These are phyloP conservation scores for Ustilago bromivora DNA, from an alignment of 1,284 basidiomycete species.

Conservation along the genomic window DNA sequence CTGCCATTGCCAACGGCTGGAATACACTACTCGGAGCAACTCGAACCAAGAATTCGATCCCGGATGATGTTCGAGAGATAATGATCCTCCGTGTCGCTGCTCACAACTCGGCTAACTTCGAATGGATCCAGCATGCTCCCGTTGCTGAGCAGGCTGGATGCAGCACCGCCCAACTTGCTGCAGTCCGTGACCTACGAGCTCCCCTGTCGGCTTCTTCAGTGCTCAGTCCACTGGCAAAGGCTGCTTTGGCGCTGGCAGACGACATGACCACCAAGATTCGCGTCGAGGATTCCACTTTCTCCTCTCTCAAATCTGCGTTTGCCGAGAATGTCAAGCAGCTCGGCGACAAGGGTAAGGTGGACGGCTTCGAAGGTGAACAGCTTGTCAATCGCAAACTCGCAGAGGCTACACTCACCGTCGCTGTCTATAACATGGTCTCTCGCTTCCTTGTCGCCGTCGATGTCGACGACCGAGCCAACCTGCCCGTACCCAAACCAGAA, in stretches of 20 bases:
- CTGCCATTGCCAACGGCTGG: conserved; percentile 70
- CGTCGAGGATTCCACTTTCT: conserved; percentile 45
- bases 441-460: conserved; percentile 71
- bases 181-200: conserved; percentile 68
- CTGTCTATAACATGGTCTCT: conserved; percentile 72
- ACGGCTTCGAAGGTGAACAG: conserved; percentile 51
- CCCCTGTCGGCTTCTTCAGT: conserved; percentile 32
- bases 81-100: conserved; percentile 72
- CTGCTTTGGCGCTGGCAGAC: conserved; percentile 71
- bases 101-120: conserved; percentile 71
- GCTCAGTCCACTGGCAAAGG: conserved; percentile 52
- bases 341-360: conserved; percentile 59
- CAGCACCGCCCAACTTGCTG: conserved; percentile 69
- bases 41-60: conserved; percentile 69
- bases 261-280: conserved; percentile 66
- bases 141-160: conserved; percentile 70
- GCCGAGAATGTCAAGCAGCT: conserved; percentile 62
- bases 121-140: conserved; percentile 71
- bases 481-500: conserved; percentile 66
- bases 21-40: conserved; percentile 71
- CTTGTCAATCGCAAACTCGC: conserved; percentile 64
- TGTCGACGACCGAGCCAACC: conserved; percentile 69
- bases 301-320: conserved; percentile 45
- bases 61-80: conserved; percentile 71
- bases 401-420: conserved; percentile 70